Evolutionary conservation across 1,284 basidiomycete genomes (phyloP).

Genomic region (Heliocybe sulcata): DNA sequence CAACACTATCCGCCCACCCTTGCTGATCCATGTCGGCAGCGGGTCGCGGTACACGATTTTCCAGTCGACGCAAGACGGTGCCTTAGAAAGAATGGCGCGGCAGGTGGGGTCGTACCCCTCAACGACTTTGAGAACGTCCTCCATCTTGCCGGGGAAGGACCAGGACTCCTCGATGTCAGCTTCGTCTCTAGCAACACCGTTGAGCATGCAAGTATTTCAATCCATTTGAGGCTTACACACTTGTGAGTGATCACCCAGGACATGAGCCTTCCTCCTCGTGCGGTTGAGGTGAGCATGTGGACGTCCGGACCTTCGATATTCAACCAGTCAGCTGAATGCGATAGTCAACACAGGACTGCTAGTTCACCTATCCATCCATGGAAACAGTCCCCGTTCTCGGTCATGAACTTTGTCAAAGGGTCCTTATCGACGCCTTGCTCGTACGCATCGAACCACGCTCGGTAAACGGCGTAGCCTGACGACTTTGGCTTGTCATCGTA

Average conservation of each 20-base stretch:
- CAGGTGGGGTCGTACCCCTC: conserved; percentile 22
- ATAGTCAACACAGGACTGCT: not conserved
- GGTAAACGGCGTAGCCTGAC: conserved; percentile 21
- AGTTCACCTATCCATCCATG: conserved; percentile 17
- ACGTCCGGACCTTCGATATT: conserved; percentile 16
- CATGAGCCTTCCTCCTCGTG: conserved; percentile 12
- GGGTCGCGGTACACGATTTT: conserved; percentile 22
- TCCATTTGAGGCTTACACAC: conserved; percentile 2
- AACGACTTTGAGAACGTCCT: conserved; percentile 19
- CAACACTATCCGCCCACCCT: conserved; percentile 16
- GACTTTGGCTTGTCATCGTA: conserved; percentile 19
- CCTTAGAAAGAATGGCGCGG: conserved; percentile 17
- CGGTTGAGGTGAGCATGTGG: conserved; percentile 18
- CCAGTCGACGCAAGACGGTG: conserved; percentile 22
- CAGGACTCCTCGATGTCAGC: conserved; percentile 16
- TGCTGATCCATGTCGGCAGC: conserved; percentile 22
- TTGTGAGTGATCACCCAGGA: conserved; percentile 21
- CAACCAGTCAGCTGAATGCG: too few species aligned
- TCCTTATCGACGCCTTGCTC: conserved; percentile 18
- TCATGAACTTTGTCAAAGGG: conserved; percentile 16
- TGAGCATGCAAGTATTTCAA: not conserved
- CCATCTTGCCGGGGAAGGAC: conserved; percentile 11
- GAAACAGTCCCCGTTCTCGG: conserved; percentile 15
- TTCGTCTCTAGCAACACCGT: conserved; percentile 12
- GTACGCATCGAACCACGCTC: conserved; percentile 19